A percentile compares a stretch with the other conserved stretches of the same genome.
Conservation (phyloP, 139 green algal species). For the Coelastrella sp. region DNA sequence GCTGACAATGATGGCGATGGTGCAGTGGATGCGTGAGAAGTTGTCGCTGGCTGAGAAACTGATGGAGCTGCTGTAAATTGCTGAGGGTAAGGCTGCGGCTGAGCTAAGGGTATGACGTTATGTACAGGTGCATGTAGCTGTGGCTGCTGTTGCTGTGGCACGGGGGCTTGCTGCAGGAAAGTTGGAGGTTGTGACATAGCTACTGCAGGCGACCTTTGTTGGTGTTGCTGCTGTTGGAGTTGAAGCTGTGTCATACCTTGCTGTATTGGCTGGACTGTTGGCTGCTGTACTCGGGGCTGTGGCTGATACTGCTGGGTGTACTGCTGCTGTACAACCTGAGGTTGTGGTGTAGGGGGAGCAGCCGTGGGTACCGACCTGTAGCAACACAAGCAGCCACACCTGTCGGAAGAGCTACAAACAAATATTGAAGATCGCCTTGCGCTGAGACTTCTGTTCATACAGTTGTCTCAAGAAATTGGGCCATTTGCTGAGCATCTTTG, state of each 20-base stretch:
- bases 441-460: too few species aligned
- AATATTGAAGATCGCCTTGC: too few species aligned
- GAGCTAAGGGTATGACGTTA: too few species aligned
- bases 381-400: too few species aligned
- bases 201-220: neutral
- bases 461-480: too few species aligned
- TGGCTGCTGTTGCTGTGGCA: neutral
- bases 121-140: neutral
- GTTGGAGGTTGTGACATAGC: neutral
- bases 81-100: neutral
- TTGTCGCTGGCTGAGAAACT: neutral
- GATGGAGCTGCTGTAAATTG: neutral
- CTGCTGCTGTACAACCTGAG: slow-evolving; percentile 6
- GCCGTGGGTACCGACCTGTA: too few species aligned
- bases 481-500: too few species aligned
- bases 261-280: neutral
- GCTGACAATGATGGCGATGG: neutral
- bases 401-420: too few species aligned
- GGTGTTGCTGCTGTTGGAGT: neutral
- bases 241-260: neutral
- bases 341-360: neutral
- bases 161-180: neutral
- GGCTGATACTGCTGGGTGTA: neutral
- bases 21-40: slow-evolving; percentile 1
- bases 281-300: neutral